A percentile compares a stretch with the other conserved stretches of the same genome.
phyloP scores from a whole-genome alignment of 2,329 filamentous ascomycete genomes.

The Gnomoniopsis smithogilvyi region DNA sequence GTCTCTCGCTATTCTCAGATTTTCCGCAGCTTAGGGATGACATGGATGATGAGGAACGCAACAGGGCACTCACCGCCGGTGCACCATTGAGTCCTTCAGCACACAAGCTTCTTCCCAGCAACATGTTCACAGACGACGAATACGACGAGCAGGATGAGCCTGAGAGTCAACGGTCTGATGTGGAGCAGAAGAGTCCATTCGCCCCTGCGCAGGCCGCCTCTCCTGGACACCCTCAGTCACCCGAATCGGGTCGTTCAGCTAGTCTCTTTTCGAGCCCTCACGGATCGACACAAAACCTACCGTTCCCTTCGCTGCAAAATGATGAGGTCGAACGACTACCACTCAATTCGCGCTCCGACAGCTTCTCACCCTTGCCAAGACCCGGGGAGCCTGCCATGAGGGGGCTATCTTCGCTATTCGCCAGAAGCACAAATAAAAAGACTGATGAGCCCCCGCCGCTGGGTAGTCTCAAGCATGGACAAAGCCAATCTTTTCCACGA shows the following conservation, averaged over 20 bases:
- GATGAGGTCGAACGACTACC: constrained; percentile 45
- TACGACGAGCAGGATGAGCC: constrained; percentile 64
- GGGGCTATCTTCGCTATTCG: constrained; percentile 50
- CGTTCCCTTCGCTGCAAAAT: constrained; percentile 46
- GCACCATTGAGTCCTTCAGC: constrained; percentile 77
- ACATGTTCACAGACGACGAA: constrained; percentile 53
- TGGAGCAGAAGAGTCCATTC: constrained; percentile 33
- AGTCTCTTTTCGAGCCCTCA: constrained; percentile 61
- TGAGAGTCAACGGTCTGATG: constrained; percentile 37
- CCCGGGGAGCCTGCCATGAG: constrained; percentile 32
- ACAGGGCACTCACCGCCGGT: constrained; percentile 57
- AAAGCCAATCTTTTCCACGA: constrained; percentile 75
- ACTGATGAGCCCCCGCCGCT: constrained; percentile 60
- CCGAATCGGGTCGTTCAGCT: constrained; percentile 55
- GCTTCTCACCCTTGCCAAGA: constrained; percentile 36
- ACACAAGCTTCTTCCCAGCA: constrained; percentile 69
- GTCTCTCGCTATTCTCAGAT: constrained; percentile 17
- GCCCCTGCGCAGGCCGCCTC: constrained; percentile 29
- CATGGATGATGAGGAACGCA: constrained; percentile 58
- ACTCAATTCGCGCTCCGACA: constrained; percentile 29
- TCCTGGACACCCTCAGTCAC: constrained; percentile 52
- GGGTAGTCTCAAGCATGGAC: constrained; percentile 66
- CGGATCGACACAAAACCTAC: constrained; percentile 56
- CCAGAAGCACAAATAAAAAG: constrained; percentile 59
- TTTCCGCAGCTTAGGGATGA: constrained; percentile 47